These are phyloP conservation scores for Sanghuangporus sanghuang DNA, from an alignment of 1,284 basidiomycete genomes.

Conservation along the genomic window DNA sequence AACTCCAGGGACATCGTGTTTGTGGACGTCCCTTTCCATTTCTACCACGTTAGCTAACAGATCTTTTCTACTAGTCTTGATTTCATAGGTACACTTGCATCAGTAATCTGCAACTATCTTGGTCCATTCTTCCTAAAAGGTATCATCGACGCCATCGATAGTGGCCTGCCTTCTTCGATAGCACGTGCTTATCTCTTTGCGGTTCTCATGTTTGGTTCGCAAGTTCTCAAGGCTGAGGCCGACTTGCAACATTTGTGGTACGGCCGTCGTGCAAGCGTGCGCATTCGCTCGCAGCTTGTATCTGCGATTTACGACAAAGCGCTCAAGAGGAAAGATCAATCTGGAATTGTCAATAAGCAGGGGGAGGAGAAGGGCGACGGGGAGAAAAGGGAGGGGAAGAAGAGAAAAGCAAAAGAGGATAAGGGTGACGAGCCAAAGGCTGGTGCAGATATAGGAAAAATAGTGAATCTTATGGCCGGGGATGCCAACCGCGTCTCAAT, in stretches of 20 bases:
- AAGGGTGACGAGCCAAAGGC: constrained; percentile 56
- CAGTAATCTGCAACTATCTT: constrained; percentile 65
- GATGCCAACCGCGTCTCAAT: constrained; percentile 33
- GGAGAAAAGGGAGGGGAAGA: constrained; percentile 30
- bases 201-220: constrained; percentile 56
- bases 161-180: constrained; percentile 37
- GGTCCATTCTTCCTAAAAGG: constrained; percentile 63
- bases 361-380: constrained; percentile 33
- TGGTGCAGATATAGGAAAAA: constrained; percentile 71
- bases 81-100: constrained; percentile 54
- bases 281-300: constrained; percentile 72
- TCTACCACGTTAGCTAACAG: not conserved
- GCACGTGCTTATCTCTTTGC: constrained; percentile 70
- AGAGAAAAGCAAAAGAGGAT: constrained; percentile 30
- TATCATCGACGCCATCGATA: constrained; percentile 15
- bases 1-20: constrained; percentile 70
- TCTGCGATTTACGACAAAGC: constrained; percentile 88
- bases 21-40: constrained; percentile 16
- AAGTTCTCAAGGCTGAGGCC: constrained; percentile 57
- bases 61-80: constrained; percentile 41
- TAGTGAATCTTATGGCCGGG: constrained; percentile 74
- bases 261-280: constrained; percentile 63
- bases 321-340: constrained; percentile 78
- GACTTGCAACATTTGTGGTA: constrained; percentile 81
- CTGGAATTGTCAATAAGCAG: constrained; percentile 61